These are phyloP conservation scores for Alternaria sp. DNA, from an alignment of 2,329 filamentous ascomycete species.

Conservation along the genomic window DNA sequence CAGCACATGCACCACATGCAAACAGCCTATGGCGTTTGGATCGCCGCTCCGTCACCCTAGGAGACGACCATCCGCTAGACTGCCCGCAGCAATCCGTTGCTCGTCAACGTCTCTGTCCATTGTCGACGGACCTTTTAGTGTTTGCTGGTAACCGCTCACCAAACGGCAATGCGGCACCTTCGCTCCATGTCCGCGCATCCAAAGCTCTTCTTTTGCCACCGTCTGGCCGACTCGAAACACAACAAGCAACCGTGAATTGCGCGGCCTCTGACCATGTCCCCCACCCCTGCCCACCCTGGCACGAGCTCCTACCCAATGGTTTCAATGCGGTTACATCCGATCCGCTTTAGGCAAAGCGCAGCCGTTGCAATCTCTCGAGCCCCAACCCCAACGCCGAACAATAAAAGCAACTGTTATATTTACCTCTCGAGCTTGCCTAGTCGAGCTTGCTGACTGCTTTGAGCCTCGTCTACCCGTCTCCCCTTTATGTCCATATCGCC, in stretches of 20 bases:
- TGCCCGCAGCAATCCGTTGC: constrained; percentile 3
- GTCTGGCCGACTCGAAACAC: constrained; percentile 10
- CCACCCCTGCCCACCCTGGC: constrained; percentile 10
- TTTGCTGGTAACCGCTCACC: constrained; percentile 1
- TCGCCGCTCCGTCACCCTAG: constrained; percentile 15
- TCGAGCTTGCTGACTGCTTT: background rate
- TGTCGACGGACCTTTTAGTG: constrained; percentile 1
- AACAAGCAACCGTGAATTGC: constrained; percentile 20
- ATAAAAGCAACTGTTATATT: constrained; percentile 10
- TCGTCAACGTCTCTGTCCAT: constrained; percentile 8
- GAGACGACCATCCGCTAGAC: constrained; percentile 13
- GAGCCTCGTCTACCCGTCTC: constrained; percentile 3
- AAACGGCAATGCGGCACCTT: constrained; percentile 4
- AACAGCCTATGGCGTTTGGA: background rate
- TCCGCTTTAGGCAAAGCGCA: constrained; percentile 13
- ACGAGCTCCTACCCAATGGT: constrained; percentile 14
- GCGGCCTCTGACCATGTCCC: constrained; percentile 12
- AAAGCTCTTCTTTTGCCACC: constrained; percentile 2
- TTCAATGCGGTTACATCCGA: constrained; percentile 16
- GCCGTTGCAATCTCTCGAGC: constrained; percentile 17
- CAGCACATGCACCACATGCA: background rate
- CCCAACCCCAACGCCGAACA: constrained; percentile 8
- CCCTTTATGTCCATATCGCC: constrained; percentile 5
- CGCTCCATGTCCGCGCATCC: background rate
- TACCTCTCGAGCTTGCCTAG: constrained; percentile 1